phyloP scores from a whole-genome alignment of 1,139 yeast species.

The Lodderomyces orthopsilosis region DNA sequence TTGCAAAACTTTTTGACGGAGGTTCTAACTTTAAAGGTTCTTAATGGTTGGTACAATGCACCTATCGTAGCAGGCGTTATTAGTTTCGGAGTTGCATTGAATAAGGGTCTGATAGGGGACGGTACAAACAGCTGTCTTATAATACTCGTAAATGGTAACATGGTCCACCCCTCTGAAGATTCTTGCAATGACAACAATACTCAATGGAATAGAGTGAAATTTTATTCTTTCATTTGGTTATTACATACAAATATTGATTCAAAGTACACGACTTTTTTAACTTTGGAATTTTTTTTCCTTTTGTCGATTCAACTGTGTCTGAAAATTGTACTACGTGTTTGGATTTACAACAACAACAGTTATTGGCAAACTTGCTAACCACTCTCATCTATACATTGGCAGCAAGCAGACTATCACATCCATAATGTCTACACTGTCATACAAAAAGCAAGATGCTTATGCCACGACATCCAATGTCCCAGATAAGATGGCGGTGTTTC shows the following conservation, averaged over 20 bases:
- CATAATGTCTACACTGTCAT: constrained; percentile 72
- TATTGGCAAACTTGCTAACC: neutral
- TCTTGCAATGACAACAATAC: neutral
- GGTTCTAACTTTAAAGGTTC: constrained; percentile 51
- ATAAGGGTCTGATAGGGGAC: constrained; percentile 15
- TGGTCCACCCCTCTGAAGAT: neutral
- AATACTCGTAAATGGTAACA: constrained; percentile 8
- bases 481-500: constrained; percentile 96
- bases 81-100: constrained; percentile 19
- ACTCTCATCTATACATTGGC: neutral
- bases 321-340: no score
- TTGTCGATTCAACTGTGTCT: neutral
- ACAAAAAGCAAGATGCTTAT: constrained; percentile 78
- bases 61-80: constrained; percentile 10
- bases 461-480: constrained; percentile 58
- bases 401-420: neutral
- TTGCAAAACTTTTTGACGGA: constrained; percentile 90
- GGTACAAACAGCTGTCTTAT: constrained; percentile 8
- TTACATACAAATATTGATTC: neutral
- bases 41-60: constrained; percentile 15
- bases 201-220: neutral
- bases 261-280: neutral
- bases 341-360: neutral
- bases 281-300: neutral
- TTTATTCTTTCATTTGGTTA: neutral